Base-by-base conservation (phyloP, 2,329 filamentous ascomycete species). In the Arthrinium puccinioides region DNA sequence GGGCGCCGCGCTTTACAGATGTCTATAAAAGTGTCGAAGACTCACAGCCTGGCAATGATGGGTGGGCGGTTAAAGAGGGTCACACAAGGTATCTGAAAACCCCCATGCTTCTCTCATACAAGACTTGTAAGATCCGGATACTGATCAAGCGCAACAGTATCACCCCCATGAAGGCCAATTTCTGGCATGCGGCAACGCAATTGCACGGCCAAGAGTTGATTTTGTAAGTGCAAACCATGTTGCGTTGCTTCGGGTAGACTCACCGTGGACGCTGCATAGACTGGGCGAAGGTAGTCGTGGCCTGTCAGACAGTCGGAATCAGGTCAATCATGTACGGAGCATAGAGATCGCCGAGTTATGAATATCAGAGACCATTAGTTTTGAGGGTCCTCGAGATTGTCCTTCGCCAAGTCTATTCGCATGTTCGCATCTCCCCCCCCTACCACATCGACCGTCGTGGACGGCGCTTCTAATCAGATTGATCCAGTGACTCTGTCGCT, bases 121-220 rank as follows among this genome's bases (percentile, higher is more conserved):
- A n/a, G n/a, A n/a, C n/a, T n/a, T n/a, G n/a, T n/a, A n/a, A 2
- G 20, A 36, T 15, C 19, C 13, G 2, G 11, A 20, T n/a, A 10
- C 43, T 43, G 15, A 48, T 36, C 15, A 40, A 29, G 39, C 42
- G 32, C 50, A 21, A 45, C 53, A 94, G 88, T 60, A 79, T 98
- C 39, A 96, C 92, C 4, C 87, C 90, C 11, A 62, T 97, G 48
- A 86, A 85, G 60, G 89, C 90, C 28, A 96, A 95, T 61, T 98
- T 96, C 60, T 88, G 85, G 76, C 87, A 90, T 58, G 72, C 76
- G 9, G 63, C 69, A 26, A 67, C 76, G 43, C 70, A 79, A 42
- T 69, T 79, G 50, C 67, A 79, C 44, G 72, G 79, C 53, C 71
- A 72, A 49, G 87, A 94, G 69, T 70, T 95, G 57, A 81, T 83